Evolutionary conservation across 768 basidiomycete genomes (phyloP).

Genomic region (Auricularia sp.): DNA sequence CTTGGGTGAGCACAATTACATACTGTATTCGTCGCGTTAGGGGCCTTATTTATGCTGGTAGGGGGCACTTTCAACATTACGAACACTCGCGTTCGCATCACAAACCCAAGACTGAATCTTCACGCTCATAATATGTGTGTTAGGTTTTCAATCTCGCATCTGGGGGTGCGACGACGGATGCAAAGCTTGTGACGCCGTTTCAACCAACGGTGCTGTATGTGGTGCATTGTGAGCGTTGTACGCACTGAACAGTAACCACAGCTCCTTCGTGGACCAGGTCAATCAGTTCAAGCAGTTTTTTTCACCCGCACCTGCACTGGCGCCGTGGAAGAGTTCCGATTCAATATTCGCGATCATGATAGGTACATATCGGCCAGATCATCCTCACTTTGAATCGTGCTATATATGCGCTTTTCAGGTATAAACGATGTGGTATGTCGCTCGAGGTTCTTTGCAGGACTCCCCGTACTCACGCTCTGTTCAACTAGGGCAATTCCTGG

Average conservation of each 20-base stretch:
- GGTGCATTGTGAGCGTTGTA: too few species aligned
- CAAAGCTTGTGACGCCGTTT: slow-evolving; percentile 28
- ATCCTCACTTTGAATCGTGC: not conserved
- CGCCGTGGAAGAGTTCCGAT: slow-evolving; percentile 24
- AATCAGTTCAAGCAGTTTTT: slow-evolving; percentile 21
- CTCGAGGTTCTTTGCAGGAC: not conserved
- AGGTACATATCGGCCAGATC: slow-evolving; percentile 26
- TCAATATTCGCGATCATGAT: slow-evolving; percentile 29
- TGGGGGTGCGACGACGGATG: slow-evolving; percentile 30
- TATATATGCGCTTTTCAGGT: not conserved
- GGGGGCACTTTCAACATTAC: too few species aligned
- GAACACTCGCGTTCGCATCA: too few species aligned
- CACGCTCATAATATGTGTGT: slow-evolving; percentile 17
- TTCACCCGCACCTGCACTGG: slow-evolving; percentile 23
- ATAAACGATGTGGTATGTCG: not conserved
- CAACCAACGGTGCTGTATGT: slow-evolving; percentile 22
- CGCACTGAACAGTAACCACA: slow-evolving; percentile 5
- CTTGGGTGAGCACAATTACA: slow-evolving; percentile 28
- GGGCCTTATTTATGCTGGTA: not conserved
- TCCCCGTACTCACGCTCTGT: not conserved
- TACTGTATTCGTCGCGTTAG: too few species aligned
- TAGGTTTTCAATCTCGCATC: slow-evolving; percentile 35
- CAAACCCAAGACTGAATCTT: too few species aligned
- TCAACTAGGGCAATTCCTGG: slow-evolving; percentile 37
- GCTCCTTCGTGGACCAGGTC: slow-evolving; percentile 29